Evolutionary conservation across 352 stramenopile species (phyloP).

Genomic region (Globisporangium abappressorium): DNA sequence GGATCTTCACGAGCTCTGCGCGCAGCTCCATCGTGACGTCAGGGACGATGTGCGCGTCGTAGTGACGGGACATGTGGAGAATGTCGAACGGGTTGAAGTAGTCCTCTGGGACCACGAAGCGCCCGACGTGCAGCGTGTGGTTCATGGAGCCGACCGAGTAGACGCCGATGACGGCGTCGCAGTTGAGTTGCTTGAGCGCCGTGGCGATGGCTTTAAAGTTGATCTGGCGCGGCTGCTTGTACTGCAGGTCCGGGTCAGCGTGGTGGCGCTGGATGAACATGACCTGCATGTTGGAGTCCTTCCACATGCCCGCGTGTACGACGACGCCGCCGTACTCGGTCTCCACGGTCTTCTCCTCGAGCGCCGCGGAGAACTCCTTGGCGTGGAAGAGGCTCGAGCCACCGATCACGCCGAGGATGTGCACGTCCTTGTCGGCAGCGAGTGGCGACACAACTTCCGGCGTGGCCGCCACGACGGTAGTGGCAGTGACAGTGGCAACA

Average conservation of each 20-base stretch:
- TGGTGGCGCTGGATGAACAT: slow-evolving; percentile 88
- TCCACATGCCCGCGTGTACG: slow-evolving; percentile 56
- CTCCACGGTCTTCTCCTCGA: slow-evolving; percentile 54
- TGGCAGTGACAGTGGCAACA: not conserved
- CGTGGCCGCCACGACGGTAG: not conserved
- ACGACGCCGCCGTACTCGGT: slow-evolving; percentile 71
- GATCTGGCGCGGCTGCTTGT: slow-evolving; percentile 83
- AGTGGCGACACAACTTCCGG: not conserved
- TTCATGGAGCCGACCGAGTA: slow-evolving; percentile 90
- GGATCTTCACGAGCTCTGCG: slow-evolving; percentile 38
- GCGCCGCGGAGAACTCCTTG: slow-evolving; percentile 51
- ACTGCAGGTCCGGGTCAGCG: slow-evolving; percentile 59
- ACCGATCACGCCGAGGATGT: slow-evolving; percentile 82
- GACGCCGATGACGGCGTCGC: slow-evolving; percentile 72
- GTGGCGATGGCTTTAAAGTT: slow-evolving; percentile 81
- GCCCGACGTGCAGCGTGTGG: slow-evolving; percentile 38
- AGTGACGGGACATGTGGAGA: slow-evolving; percentile 75
- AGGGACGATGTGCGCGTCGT: slow-evolving; percentile 84
- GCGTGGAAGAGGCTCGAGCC: slow-evolving; percentile 85
- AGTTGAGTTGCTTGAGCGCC: slow-evolving; percentile 56
- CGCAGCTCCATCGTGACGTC: slow-evolving; percentile 53
- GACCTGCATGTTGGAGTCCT: slow-evolving; percentile 42
- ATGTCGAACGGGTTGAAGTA: slow-evolving; percentile 89
- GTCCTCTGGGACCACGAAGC: slow-evolving; percentile 80
- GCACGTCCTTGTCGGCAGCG: slow-evolving; percentile 14